Evolutionary conservation across 805 yeast species (phyloP).

Genomic region (Candida fluviatilis): DNA sequence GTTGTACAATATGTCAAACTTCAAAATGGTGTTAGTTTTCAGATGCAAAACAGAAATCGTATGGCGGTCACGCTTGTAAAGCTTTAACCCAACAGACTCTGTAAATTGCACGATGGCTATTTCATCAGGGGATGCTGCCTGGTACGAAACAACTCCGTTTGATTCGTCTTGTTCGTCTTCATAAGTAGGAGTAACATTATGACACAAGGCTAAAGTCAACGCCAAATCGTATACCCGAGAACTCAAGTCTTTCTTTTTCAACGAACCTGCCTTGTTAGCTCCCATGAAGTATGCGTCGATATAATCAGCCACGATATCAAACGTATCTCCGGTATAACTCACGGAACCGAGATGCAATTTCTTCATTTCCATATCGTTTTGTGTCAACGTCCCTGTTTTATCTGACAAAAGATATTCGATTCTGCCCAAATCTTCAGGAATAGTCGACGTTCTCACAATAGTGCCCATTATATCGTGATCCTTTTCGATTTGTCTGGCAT

Average conservation of each 20-base stretch:
- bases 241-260: slow-evolving; percentile 63
- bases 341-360: slow-evolving; percentile 91
- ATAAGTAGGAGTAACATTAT: slow-evolving; percentile 91
- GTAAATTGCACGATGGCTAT: slow-evolving; percentile 94
- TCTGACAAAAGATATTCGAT: slow-evolving; percentile 90
- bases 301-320: slow-evolving; percentile 81
- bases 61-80: slow-evolving; percentile 77
- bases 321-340: slow-evolving; percentile 85
- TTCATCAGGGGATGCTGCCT: slow-evolving; percentile 99
- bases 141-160: slow-evolving; percentile 52
- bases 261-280: slow-evolving; percentile 8
- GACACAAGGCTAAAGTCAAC: slow-evolving; percentile 86
- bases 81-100: slow-evolving; percentile 75
- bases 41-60: slow-evolving; percentile 66
- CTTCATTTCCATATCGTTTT: slow-evolving; percentile 95
- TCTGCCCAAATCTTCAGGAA: slow-evolving; percentile 96
- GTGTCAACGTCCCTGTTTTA: slow-evolving; percentile 96
- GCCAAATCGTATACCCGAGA: slow-evolving; percentile 76
- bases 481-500: slow-evolving; percentile 91
- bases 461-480: slow-evolving; percentile 80
- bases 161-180: slow-evolving; percentile 62
- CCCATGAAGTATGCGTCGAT: slow-evolving; percentile 35
- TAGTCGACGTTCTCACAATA: slow-evolving; percentile 93
- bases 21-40: slow-evolving; percentile 45
- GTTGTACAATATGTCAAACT: slow-evolving; percentile 68